These are phyloP conservation scores for Saxispiralis lemnorum DNA, from an alignment of 495 filamentous ascomycete genomes.

Conservation along the genomic window DNA sequence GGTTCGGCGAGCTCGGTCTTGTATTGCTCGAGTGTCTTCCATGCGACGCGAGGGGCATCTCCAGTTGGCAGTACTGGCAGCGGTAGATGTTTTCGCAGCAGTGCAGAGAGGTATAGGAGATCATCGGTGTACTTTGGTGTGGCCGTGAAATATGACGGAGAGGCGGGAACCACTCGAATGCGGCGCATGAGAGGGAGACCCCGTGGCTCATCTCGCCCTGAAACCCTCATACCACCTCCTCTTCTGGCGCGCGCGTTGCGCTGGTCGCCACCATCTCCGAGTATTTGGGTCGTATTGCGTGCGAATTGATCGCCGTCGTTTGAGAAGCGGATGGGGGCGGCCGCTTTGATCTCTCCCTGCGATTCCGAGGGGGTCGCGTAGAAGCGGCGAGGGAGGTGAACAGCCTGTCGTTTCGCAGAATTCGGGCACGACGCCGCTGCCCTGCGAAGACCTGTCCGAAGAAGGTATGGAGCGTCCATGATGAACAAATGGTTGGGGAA, in stretches of 20 bases:
- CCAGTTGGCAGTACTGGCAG: constrained; percentile 48
- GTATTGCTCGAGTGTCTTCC: constrained; percentile 67
- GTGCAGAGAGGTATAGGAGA: constrained; percentile 49
- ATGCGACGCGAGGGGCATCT: constrained; percentile 60
- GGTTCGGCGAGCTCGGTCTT: constrained; percentile 54
- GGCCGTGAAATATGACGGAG: constrained; percentile 84
- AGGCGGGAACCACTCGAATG: constrained; percentile 62
- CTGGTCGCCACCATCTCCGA: not conserved
- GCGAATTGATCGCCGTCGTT: constrained; percentile 7
- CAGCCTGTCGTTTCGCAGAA: constrained; percentile 3
- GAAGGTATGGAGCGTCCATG: not conserved
- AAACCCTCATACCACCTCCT: not conserved
- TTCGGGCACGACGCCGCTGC: constrained; percentile 1
- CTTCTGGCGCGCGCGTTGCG: not conserved
- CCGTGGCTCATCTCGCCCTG: not conserved
- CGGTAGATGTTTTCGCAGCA: constrained; percentile 49
- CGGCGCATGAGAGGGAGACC: constrained; percentile 16
- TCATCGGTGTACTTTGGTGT: constrained; percentile 73
- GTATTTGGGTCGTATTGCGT: constrained; percentile 1
- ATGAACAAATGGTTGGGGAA: not conserved
- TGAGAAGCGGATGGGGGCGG: constrained; percentile 12
- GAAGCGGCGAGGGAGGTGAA: constrained; percentile 4
- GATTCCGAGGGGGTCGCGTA: constrained; percentile 7
- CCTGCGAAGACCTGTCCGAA: constrained; percentile 3
- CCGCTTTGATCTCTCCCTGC: constrained; percentile 4